Evolutionary conservation across 2,329 filamentous ascomycete genomes (phyloP).

Genomic region (Cladobotryum mycophilum): DNA sequence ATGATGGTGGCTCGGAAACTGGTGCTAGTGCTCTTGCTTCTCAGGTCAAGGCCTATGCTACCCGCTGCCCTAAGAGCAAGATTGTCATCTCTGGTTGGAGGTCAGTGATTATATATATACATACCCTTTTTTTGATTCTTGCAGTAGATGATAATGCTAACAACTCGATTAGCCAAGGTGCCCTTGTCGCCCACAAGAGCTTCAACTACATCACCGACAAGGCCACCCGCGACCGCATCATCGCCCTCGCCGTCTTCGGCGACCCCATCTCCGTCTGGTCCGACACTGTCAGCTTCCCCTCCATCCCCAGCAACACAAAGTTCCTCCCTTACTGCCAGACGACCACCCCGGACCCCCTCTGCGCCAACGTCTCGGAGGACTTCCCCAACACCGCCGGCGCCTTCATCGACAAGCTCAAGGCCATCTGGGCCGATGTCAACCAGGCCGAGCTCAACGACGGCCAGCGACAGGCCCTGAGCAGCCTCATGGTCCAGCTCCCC

Average conservation of each 20-base stretch:
- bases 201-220: neutral
- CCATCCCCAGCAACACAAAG: conserved; percentile 4
- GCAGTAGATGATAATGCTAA: too few relatives aligned
- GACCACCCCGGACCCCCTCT: too few relatives aligned
- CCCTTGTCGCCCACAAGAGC: conserved; percentile 10
- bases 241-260: conserved; percentile 9
- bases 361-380: neutral
- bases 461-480: conserved; percentile 1
- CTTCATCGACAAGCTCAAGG: conserved; percentile 7
- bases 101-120: too few relatives aligned
- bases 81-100: too few relatives aligned
- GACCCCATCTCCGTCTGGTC: conserved; percentile 8
- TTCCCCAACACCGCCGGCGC: conserved; percentile 4
- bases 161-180: conserved; percentile 6
- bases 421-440: conserved; percentile 8
- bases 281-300: conserved; percentile 7
- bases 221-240: neutral
- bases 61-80: too few relatives aligned
- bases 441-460: conserved; percentile 4
- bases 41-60: too few relatives aligned
- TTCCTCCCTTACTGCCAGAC: conserved; percentile 4
- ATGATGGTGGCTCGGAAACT: too few relatives aligned
- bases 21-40: too few relatives aligned
- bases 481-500: conserved; percentile 1
- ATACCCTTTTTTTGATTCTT: too few relatives aligned